Percentiles rank a stretch among this genome's conserved stretches.
phyloP scores from a whole-genome alignment of 1,284 basidiomycete genomes.

The Amylostereum chailletii region DNA sequence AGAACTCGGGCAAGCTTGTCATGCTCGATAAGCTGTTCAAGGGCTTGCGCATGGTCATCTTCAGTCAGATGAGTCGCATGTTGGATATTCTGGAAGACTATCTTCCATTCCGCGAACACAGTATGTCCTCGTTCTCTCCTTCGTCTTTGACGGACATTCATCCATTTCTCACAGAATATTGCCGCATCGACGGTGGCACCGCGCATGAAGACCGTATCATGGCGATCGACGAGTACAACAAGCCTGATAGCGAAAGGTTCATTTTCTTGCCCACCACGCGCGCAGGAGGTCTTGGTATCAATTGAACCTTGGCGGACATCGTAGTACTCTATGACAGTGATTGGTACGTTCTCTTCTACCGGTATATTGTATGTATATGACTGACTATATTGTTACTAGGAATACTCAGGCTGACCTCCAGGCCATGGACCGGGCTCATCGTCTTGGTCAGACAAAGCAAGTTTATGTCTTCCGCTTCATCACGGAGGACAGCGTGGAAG shows the following conservation, averaged over 20 bases:
- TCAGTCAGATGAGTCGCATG: slow-evolving; percentile 94
- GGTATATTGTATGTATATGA: slow-evolving; percentile 5
- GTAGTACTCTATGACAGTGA: slow-evolving; percentile 98
- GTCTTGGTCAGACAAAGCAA: slow-evolving; percentile 98
- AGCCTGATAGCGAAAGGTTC: slow-evolving; percentile 91
- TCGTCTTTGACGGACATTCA: neutral
- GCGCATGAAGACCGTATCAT: slow-evolving; percentile 94
- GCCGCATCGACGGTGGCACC: slow-evolving; percentile 93
- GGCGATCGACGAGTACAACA: slow-evolving; percentile 98
- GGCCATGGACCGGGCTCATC: slow-evolving; percentile 98
- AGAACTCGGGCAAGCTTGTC: slow-evolving; percentile 96
- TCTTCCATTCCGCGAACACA: slow-evolving; percentile 86
- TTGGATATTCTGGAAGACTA: slow-evolving; percentile 97
- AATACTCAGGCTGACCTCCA: slow-evolving; percentile 99
- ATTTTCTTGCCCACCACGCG: slow-evolving; percentile 96
- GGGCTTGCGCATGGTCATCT: slow-evolving; percentile 93
- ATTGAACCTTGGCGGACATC: slow-evolving; percentile 90
- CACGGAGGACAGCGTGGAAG: slow-evolving; percentile 94
- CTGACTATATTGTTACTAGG: slow-evolving; percentile 35
- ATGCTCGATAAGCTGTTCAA: slow-evolving; percentile 95
- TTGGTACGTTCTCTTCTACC: slow-evolving; percentile 46
- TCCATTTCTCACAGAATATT: slow-evolving; percentile 75
- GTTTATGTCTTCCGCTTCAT: slow-evolving; percentile 99
- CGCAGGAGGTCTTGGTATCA: slow-evolving; percentile 96
- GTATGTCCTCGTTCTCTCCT: slow-evolving; percentile 37